phyloP scores from a whole-genome alignment of 352 stramenopile genomes.

The Pythium brachiatum region DNA sequence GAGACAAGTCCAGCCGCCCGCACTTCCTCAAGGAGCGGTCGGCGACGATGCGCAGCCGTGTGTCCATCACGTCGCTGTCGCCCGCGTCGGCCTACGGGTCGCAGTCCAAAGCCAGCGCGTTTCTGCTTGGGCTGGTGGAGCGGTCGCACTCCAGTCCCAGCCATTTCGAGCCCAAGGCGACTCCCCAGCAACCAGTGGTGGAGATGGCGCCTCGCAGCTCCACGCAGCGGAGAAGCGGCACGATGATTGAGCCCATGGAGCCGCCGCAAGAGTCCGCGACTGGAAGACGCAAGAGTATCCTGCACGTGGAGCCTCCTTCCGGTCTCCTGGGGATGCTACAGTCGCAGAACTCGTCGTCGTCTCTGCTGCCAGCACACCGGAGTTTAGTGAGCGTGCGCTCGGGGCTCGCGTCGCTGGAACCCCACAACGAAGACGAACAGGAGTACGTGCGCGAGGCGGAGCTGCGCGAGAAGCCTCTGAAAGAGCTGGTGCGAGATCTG shows the following conservation, averaged over 20 bases:
- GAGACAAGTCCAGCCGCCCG: constrained; percentile 38
- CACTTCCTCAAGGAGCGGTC: constrained; percentile 58
- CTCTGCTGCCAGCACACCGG: not conserved
- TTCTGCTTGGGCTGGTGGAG: constrained; percentile 48
- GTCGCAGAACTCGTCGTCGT: constrained; percentile 6
- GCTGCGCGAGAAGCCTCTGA: constrained; percentile 8
- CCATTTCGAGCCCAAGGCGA: constrained; percentile 23
- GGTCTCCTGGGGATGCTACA: not conserved
- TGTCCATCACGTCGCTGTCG: constrained; percentile 4
- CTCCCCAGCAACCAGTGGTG: not conserved
- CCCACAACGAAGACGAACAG: constrained; percentile 16
- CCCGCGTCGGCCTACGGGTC: not conserved
- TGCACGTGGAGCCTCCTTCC: not conserved
- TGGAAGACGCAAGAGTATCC: not conserved
- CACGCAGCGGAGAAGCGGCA: not conserved
- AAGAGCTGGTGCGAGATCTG: constrained; percentile 35
- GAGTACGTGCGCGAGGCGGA: constrained; percentile 21
- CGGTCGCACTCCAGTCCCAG: constrained; percentile 3
- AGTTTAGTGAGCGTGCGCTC: not conserved
- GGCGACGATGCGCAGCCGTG: constrained; percentile 35
- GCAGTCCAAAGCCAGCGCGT: constrained; percentile 58
- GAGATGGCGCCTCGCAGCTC: not conserved
- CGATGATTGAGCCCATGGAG: not conserved
- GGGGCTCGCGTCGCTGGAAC: not conserved
- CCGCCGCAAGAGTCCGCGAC: not conserved